phyloP scores from a whole-genome alignment of 352 stramenopile species.

The Pythium coloratum region DNA sequence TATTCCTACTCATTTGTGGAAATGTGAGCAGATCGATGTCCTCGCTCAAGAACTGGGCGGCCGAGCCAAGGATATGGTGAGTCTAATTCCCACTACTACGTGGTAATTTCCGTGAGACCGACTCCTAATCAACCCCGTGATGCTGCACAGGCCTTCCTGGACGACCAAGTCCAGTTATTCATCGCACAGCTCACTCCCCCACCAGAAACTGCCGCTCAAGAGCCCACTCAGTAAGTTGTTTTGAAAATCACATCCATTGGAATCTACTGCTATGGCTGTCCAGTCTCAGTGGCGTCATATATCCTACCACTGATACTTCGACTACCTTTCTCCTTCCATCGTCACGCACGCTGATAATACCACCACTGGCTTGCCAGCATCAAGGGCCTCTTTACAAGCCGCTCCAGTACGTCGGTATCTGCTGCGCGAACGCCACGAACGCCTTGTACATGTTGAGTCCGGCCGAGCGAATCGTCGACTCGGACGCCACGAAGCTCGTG shows the following conservation, averaged over 20 bases:
- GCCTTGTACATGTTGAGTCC: constrained; percentile 24
- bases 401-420: constrained; percentile 20
- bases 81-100: background rate
- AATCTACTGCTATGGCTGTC: background rate
- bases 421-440: constrained; percentile 18
- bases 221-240: background rate
- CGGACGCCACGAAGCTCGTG: constrained; percentile 19
- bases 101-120: too few species aligned
- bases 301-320: background rate
- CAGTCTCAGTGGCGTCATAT: background rate
- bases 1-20: too few species aligned
- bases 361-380: too few species aligned
- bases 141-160: background rate
- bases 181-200: background rate
- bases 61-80: constrained; percentile 27
- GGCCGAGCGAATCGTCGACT: constrained; percentile 25
- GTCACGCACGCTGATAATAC: background rate
- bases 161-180: background rate
- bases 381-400: constrained; percentile 4
- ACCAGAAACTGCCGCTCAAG: background rate
- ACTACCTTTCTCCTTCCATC: background rate
- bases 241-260: background rate
- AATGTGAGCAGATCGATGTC: constrained; percentile 20
- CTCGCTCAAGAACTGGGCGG: constrained; percentile 26
- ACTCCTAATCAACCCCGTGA: background rate